These are phyloP conservation scores for Rhododendron kiyosumense DNA, from an alignment of 148 eudicot species.

Conservation along the genomic window DNA sequence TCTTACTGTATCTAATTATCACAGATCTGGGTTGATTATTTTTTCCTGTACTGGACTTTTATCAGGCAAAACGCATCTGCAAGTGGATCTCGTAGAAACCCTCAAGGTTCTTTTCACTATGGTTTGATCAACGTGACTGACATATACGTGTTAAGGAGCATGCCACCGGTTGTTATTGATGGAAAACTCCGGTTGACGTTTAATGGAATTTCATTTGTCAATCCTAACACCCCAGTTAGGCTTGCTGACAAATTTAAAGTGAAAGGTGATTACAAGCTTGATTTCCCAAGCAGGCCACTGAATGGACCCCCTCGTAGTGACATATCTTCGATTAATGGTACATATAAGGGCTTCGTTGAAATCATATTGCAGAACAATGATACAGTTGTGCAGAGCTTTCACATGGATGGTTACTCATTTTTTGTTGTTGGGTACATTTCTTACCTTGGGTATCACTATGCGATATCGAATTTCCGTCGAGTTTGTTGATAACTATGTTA, in stretches of 20 bases:
- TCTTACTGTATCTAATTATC: background rate
- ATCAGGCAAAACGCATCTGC: conserved; percentile 78
- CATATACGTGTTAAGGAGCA: conserved; percentile 46
- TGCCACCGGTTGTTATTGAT: conserved; percentile 65
- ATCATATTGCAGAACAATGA: conserved; percentile 85
- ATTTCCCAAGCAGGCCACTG: conserved; percentile 60
- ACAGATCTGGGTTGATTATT: background rate
- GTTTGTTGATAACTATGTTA: background rate
- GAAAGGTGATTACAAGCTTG: conserved; percentile 71
- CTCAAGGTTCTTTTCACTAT: conserved; percentile 95
- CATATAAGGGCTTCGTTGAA: conserved; percentile 82
- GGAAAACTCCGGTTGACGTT: too few relatives aligned
- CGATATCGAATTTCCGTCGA: too few relatives aligned
- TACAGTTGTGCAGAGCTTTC: conserved; percentile 79
- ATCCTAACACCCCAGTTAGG: conserved; percentile 74
- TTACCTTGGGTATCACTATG: background rate
- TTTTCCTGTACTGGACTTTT: background rate
- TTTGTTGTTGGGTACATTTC: conserved; percentile 86
- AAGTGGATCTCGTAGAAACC: conserved; percentile 96
- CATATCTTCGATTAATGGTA: conserved; percentile 65
- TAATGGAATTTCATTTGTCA: conserved; percentile 80
- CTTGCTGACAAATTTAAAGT: conserved; percentile 69
- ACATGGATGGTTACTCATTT: conserved; percentile 79
- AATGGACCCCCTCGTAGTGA: conserved; percentile 49
- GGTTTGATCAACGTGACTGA: conserved; percentile 74